A percentile compares a stretch with the other conserved stretches of the same genome.
phyloP scores from a whole-genome alignment of 768 basidiomycete genomes.

The Russula griseocarnosa region DNA sequence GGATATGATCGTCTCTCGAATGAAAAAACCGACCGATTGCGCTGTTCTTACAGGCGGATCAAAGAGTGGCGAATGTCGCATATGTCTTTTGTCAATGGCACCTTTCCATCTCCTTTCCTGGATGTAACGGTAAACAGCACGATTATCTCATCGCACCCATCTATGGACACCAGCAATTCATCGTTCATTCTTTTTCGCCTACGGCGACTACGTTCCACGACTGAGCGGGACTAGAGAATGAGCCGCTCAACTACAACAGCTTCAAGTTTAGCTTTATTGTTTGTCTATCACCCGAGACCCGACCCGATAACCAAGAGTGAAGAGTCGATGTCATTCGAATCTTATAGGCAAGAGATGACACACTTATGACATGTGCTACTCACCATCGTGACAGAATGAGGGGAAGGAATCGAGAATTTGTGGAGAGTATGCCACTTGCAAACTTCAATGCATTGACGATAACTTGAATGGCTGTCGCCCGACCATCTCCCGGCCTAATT shows the following conservation, averaged over 20 bases:
- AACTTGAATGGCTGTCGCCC: background rate
- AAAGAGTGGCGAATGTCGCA: too few species aligned
- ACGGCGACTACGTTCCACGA: background rate
- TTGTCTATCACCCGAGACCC: background rate
- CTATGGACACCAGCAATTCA: background rate
- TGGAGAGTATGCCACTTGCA: background rate
- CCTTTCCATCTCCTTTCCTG: background rate
- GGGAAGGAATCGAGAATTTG: background rate
- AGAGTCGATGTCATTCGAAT: background rate
- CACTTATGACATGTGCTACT: background rate
- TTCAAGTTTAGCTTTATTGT: too few species aligned
- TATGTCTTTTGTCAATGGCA: background rate
- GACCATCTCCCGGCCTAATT: background rate
- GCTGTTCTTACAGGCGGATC: background rate
- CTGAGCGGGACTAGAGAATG: background rate
- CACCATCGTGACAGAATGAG: background rate
- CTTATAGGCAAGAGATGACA: background rate
- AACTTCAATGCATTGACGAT: conserved; percentile 8
- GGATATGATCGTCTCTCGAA: background rate
- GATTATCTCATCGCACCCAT: background rate
- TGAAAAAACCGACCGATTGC: background rate
- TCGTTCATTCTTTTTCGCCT: background rate
- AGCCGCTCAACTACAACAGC: too few species aligned
- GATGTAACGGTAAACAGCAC: background rate
- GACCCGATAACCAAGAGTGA: background rate